Base-by-base conservation (phyloP, 208 protist species). In the Acanthamoeba quina region DNA sequence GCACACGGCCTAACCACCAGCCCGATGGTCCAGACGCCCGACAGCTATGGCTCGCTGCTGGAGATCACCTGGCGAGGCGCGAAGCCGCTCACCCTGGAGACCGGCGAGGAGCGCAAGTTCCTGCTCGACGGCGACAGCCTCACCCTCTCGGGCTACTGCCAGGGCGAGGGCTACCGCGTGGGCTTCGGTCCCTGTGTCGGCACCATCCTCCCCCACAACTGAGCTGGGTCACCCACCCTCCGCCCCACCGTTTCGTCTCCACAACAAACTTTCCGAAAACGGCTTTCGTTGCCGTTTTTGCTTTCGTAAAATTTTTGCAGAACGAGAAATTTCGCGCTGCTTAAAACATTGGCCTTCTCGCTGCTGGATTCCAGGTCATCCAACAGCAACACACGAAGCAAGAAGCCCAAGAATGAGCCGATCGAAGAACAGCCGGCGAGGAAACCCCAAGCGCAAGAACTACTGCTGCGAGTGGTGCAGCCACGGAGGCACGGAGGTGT, bases 41-140 rank as follows among this genome's bases (percentile, higher is more conserved):
- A 96, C 34, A 96, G 92, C 24, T 98, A 90, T 72, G 98, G 98
- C 34, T 98, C 97, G 17, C 96, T 98, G 96, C 95, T 98, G 19
- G 98, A 98, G 89, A 91, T 98, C 44, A 95, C 92, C 2, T 99
- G 98, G 98, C 89, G 95, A 26, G 98, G 97, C 64, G 96, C 88
- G 6, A 97, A 96, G 56, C 68, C 95, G 2, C 19, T 98, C 5
- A 68, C 72, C 11, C 13, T 98, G 49, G 86, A 93, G 9, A 94
- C 94, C 62, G 97, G 95, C 62, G 90, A 95, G 15, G 58, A 80
- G 62, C 95, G 98, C 78, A 97, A 96, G 70, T 98, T 98, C 83
- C 68, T 99, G n/a, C 34, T 95, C n/a, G 98, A 99, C 86, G 97
- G 97, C 62, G 98, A 99, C 86, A 97, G 91, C 3, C 96, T 98